Evolutionary conservation across 768 basidiomycete genomes (phyloP).

Genomic region (Gyrodon lividus): DNA sequence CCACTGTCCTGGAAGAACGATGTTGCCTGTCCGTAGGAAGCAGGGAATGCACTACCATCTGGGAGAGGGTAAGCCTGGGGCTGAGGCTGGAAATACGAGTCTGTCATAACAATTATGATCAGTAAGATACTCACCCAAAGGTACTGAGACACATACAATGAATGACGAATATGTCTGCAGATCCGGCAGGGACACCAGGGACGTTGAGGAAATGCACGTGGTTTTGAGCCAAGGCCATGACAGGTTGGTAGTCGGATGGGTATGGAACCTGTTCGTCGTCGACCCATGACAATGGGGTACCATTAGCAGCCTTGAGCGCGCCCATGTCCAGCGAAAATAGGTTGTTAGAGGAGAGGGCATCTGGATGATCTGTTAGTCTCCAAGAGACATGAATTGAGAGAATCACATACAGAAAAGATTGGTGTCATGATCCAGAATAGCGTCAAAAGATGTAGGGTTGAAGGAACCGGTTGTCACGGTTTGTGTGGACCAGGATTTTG

Average conservation of each 20-base stretch:
- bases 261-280: conserved; percentile 59
- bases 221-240: conserved; percentile 83
- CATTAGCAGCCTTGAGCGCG: conserved; percentile 57
- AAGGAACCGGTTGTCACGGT: conserved; percentile 50
- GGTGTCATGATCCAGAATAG: conserved; percentile 92
- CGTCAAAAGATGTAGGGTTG: conserved; percentile 60
- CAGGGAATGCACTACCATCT: conserved; percentile 57
- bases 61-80: conserved; percentile 54
- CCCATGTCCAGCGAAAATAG: conserved; percentile 73
- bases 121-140: neutral
- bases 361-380: conserved; percentile 35
- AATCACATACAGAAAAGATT: conserved; percentile 71
- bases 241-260: conserved; percentile 59
- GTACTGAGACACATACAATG: conserved; percentile 59
- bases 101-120: conserved; percentile 36
- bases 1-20: conserved; percentile 62
- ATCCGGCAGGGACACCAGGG: conserved; percentile 64
- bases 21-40: conserved; percentile 62
- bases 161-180: conserved; percentile 79
- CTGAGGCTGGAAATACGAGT: conserved; percentile 75
- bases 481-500: conserved; percentile 80
- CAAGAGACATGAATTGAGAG: neutral
- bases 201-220: conserved; percentile 83
- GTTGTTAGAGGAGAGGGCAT: conserved; percentile 64
- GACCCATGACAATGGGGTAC: conserved; percentile 60